Conservation (phyloP, 495 filamentous ascomycete genomes). For the Cercophora scortea region DNA sequence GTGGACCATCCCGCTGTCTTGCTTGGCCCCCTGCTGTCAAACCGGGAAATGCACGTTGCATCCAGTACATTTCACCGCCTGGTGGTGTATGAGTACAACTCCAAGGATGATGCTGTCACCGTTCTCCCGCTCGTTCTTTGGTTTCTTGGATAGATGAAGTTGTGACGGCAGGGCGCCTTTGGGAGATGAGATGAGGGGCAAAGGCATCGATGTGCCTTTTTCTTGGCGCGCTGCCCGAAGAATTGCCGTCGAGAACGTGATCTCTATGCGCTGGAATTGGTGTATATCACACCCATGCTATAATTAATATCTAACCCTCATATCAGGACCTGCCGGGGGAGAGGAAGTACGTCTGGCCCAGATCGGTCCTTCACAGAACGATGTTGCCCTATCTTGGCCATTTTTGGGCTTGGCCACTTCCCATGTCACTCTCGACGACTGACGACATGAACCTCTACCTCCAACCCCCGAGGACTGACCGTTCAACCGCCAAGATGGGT, state of each 20-base stretch:
- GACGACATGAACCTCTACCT: no score
- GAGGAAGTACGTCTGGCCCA: background rate
- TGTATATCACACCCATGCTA: background rate
- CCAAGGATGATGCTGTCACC: background rate
- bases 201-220: background rate
- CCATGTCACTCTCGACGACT: no score
- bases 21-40: background rate
- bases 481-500: no score
- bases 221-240: background rate
- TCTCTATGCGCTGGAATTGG: background rate
- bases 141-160: background rate
- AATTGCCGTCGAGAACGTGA: background rate
- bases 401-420: no score
- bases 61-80: background rate
- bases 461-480: no score
- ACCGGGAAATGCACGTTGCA: conserved; percentile 1
- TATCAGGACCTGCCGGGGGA: background rate
- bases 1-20: background rate
- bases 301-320: background rate
- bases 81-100: background rate
- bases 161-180: background rate
- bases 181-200: background rate
- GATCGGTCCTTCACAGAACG: no score
- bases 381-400: no score
- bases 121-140: background rate